phyloP scores from a whole-genome alignment of 75 land plant species.

The Azolla pinnata region DNA sequence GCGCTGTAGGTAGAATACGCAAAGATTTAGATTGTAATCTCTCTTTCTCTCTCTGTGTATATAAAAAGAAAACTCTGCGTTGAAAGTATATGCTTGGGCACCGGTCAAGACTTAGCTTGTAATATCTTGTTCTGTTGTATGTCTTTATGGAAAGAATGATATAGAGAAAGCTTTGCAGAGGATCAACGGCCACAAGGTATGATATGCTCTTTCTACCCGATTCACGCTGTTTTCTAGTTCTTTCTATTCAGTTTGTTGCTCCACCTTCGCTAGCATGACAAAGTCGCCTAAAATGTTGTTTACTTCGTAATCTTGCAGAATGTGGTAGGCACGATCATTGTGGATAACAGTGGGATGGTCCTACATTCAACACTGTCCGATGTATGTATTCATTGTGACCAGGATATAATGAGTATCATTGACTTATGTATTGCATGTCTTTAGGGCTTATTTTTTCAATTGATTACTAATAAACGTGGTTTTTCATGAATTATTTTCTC shows the following conservation, averaged over 20 bases:
- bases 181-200: conserved; percentile 1
- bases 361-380: conserved; percentile 23
- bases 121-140: not conserved
- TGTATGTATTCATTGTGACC: conserved; percentile 3
- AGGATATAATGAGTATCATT: not conserved
- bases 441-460: not conserved
- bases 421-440: not conserved
- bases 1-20: too few relatives aligned
- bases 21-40: not conserved
- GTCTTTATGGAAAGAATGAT: not conserved
- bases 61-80: not conserved
- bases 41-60: not conserved
- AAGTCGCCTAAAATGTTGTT: not conserved
- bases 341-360: conserved; percentile 19
- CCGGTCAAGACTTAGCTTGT: not conserved
- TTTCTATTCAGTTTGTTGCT: not conserved
- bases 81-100: not conserved
- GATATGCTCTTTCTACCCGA: too few relatives aligned
- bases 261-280: not conserved
- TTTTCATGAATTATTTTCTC: not conserved
- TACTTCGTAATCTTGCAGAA: conserved; percentile 14
- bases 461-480: not conserved
- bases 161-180: not conserved
- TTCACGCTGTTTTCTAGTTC: not conserved
- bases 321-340: conserved; percentile 18